A percentile compares a stretch with the other conserved stretches of the same genome.
These are phyloP conservation scores for Cladophialophora yegresii DNA, from an alignment of 2,329 filamentous ascomycete species.

Conservation along the genomic window DNA sequence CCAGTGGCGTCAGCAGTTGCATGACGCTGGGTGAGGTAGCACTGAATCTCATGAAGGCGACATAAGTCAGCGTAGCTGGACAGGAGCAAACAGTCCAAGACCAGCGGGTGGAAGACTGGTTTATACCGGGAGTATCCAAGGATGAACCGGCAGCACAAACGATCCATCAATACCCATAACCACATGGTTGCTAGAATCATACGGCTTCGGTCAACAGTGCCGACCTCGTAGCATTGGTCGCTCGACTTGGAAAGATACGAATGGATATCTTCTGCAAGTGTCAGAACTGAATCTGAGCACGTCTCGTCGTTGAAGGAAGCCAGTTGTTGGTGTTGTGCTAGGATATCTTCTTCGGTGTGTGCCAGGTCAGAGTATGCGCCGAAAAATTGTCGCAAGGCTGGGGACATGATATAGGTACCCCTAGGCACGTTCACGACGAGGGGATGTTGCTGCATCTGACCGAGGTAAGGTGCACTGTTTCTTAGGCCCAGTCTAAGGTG, in stretches of 20 bases:
- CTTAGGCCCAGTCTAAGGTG: conserved; percentile 42
- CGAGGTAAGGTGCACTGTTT: conserved; percentile 47
- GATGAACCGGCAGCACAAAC: conserved; percentile 45
- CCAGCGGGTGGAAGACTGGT: conserved; percentile 53
- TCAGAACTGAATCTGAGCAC: not conserved
- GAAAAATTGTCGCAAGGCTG: conserved; percentile 4
- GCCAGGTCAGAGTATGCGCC: conserved; percentile 12
- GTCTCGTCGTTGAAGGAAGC: not conserved
- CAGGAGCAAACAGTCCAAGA: conserved; percentile 60
- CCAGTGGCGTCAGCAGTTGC: conserved; percentile 6
- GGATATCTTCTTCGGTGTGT: conserved; percentile 3
- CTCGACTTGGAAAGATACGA: conserved; percentile 42
- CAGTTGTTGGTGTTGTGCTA: not conserved
- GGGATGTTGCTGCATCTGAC: conserved; percentile 7
- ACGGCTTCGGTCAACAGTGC: conserved; percentile 55
- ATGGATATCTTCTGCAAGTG: conserved; percentile 11
- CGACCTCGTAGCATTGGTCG: conserved; percentile 44
- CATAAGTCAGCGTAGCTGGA: conserved; percentile 51
- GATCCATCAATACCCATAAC: conserved; percentile 61
- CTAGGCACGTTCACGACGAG: not conserved
- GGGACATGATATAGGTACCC: conserved; percentile 1
- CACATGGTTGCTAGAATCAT: conserved; percentile 59
- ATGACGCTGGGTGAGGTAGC: conserved; percentile 47
- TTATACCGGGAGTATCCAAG: conserved; percentile 56
- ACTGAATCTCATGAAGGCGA: conserved; percentile 54